Percentiles rank a stretch among this genome's conserved stretches.
Evolutionary conservation across 202 grass and related monocot genomes (phyloP).

Genomic region (Setaria viridis): DNA sequence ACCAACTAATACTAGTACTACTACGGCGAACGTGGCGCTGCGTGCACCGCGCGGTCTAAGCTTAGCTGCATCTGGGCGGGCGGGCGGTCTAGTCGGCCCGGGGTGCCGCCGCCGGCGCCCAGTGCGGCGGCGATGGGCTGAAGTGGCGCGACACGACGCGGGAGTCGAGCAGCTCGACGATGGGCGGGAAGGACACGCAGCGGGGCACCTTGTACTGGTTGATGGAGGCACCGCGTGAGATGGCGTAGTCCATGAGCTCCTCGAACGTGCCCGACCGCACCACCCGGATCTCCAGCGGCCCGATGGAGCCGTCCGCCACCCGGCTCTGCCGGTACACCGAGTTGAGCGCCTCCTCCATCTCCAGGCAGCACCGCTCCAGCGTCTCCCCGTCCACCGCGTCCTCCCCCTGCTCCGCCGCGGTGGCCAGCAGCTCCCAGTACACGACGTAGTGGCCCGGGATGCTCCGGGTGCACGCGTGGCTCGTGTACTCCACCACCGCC

Average conservation of each 20-base stretch:
- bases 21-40: neutral
- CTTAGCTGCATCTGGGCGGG: neutral
- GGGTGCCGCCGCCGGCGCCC: neutral
- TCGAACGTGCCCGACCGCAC: constrained; percentile 61
- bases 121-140: constrained; percentile 52
- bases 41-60: neutral
- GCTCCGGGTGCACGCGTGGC: constrained; percentile 55
- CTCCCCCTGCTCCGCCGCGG: neutral
- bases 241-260: constrained; percentile 73
- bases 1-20: neutral
- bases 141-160: constrained; percentile 62
- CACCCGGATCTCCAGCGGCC: constrained; percentile 61
- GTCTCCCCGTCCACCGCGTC: neutral
- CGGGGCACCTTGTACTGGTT: constrained; percentile 75
- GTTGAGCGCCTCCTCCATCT: constrained; percentile 68
- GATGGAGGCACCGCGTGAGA: constrained; percentile 61
- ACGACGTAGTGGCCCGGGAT: constrained; percentile 71
- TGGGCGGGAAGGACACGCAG: constrained; percentile 60
- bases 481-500: constrained; percentile 63
- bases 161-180: constrained; percentile 67
- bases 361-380: constrained; percentile 59
- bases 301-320: constrained; percentile 64
- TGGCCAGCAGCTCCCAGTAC: constrained; percentile 64
- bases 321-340: constrained; percentile 60
- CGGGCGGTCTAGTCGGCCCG: neutral